A percentile compares a stretch with the other conserved stretches of the same genome.
Evolutionary conservation across 1,284 basidiomycete genomes (phyloP).

Genomic region (Ceratobasidium theobromae): DNA sequence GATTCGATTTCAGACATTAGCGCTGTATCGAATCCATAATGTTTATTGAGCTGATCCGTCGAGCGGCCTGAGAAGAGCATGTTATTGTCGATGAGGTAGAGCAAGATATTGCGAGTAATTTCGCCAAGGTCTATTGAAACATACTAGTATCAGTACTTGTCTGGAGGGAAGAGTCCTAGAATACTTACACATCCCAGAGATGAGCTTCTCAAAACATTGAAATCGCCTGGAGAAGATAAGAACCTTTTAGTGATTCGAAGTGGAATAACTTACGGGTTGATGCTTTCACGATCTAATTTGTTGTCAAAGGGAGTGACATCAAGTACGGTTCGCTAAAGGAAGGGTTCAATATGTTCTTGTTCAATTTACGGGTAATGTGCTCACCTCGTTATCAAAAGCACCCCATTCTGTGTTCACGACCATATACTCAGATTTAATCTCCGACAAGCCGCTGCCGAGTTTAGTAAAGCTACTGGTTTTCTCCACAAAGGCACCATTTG

Average conservation of each 20-base stretch:
- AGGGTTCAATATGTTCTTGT: background rate
- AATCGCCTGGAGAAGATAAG: conserved; percentile 51
- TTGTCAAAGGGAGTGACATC: conserved; percentile 94
- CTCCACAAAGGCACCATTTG: conserved; percentile 97
- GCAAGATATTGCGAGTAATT: conserved; percentile 81
- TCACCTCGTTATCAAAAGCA: conserved; percentile 85
- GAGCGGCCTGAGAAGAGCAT: conserved; percentile 79
- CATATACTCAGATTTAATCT: conserved; percentile 60
- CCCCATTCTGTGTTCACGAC: conserved; percentile 99
- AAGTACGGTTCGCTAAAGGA: conserved; percentile 70
- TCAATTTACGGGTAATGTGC: conserved; percentile 39
- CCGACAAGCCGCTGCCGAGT: conserved; percentile 62
- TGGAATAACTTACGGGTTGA: conserved; percentile 66
- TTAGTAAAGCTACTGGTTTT: conserved; percentile 83
- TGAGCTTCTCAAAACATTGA: conserved; percentile 97
- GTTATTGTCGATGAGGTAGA: conserved; percentile 78
- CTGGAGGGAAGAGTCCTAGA: background rate
- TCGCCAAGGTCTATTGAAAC: conserved; percentile 78
- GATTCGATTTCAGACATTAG: conserved; percentile 84
- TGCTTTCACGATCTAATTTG: conserved; percentile 87
- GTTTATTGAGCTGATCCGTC: conserved; percentile 72
- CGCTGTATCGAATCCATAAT: conserved; percentile 93
- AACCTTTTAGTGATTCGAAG: background rate
- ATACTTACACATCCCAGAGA: conserved; percentile 86
- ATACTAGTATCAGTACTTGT: background rate